Conservation (phyloP, 495 filamentous ascomycete genomes). For the Chaetomium fimeti region DNA sequence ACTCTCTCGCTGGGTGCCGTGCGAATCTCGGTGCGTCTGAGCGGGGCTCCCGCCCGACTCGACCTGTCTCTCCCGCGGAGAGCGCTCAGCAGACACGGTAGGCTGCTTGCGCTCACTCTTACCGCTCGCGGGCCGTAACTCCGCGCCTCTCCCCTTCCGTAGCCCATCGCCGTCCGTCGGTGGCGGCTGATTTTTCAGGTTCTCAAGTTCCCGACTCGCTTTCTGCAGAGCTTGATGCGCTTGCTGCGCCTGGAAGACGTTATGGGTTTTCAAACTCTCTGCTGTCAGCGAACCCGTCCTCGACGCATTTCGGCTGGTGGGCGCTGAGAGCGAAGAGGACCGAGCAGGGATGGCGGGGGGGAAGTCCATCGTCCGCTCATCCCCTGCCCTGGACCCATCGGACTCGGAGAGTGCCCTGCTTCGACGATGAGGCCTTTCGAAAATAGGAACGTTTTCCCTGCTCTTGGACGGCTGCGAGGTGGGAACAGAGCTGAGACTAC, state of each 20-base stretch:
- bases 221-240: constrained; percentile 31
- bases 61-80: constrained; percentile 38
- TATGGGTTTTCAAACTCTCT: constrained; percentile 63
- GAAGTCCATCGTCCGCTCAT: constrained; percentile 55
- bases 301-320: constrained; percentile 66
- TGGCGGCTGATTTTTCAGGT: constrained; percentile 25
- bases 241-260: constrained; percentile 41
- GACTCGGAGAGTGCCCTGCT: constrained; percentile 50
- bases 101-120: constrained; percentile 10
- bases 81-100: constrained; percentile 26
- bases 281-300: constrained; percentile 64
- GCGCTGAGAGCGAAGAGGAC: constrained; percentile 67
- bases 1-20: constrained; percentile 26
- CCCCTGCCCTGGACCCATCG: constrained; percentile 45
- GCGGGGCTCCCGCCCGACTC: constrained; percentile 20
- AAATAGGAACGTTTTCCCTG: constrained; percentile 36
- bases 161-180: background rate
- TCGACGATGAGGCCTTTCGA: constrained; percentile 38
- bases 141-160: background rate
- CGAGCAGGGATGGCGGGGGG: constrained; percentile 61
- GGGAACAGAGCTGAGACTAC: constrained; percentile 45
- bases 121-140: background rate
- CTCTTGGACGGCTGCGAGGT: constrained; percentile 35
- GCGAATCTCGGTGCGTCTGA: constrained; percentile 11
- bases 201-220: constrained; percentile 32